These are phyloP conservation scores for Amauroascus verrucosus DNA, from an alignment of 2,329 filamentous ascomycete genomes.

Conservation along the genomic window DNA sequence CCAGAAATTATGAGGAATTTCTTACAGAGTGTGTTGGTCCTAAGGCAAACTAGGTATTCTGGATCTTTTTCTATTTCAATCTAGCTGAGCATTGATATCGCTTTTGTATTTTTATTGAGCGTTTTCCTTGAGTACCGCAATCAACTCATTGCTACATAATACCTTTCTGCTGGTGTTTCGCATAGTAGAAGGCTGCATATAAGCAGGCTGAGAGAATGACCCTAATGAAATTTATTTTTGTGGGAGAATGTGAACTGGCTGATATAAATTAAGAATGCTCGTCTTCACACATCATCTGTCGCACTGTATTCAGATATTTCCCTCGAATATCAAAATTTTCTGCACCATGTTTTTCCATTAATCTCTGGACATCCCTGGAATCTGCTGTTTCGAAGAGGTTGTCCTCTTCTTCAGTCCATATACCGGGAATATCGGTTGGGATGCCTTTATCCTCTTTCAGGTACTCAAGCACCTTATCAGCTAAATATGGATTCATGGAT, in stretches of 20 bases:
- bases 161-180: background rate
- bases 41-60: background rate
- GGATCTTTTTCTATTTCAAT: background rate
- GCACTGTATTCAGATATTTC: constrained; percentile 1
- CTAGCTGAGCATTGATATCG: background rate
- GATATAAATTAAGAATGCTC: background rate
- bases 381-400: constrained; percentile 27
- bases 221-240: background rate
- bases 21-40: background rate
- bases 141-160: background rate
- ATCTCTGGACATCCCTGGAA: constrained; percentile 25
- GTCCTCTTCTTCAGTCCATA: constrained; percentile 42
- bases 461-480: constrained; percentile 28
- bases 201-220: background rate
- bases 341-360: constrained; percentile 38
- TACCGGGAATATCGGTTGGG: constrained; percentile 34
- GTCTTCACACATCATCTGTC: background rate
- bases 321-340: constrained; percentile 5
- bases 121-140: background rate
- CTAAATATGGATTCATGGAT: constrained; percentile 32
- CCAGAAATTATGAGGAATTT: background rate
- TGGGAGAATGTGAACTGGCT: too few relatives aligned
- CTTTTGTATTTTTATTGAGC: constrained; percentile 5
- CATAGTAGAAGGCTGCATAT: background rate
- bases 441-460: constrained; percentile 27